Evolutionary conservation across 2,329 filamentous ascomycete genomes (phyloP), one percentile per base, ranked within the genome.

Genomic region (Elsinoe fawcettii): DNA sequence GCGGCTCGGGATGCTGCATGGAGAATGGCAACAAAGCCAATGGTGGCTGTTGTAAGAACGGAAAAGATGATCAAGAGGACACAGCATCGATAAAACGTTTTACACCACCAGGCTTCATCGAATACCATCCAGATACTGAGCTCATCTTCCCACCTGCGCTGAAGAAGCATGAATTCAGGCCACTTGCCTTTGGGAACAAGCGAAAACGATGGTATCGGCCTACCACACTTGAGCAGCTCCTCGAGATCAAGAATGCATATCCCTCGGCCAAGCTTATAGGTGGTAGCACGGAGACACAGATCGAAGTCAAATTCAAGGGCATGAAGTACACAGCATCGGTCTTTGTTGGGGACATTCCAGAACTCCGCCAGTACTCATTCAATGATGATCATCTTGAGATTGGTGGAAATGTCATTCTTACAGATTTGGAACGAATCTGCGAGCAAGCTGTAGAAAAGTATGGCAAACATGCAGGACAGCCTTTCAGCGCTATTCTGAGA

Each of bases 261-360:
- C 92, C 92, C 0, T 83, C 85, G 23, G 90, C 92, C 3, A 99
- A 97, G 72, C 84, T 99, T 60, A 96, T 99, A 60, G 92, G 90
- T 51, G 93, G 93, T 60, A 96, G 90, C 69, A 95, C 91, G 1
- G 93, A 99, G 71, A 97, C 92, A 0, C 93, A 97, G 72, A 97
- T 99, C 60, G 93, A 99, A 73, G 88, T 95, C 74, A 96, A 96
- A 73, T 97, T 99, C 80, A 97, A 97, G 75, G 90, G 86, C 1
- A 82, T 96, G 77, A 82, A 90, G 65, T 97, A 97, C 68, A 86
- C 86, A 3, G 84, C 88, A 1, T 96, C 91, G 0, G 88, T 99
- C 0, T 97, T 87, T 63, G 88, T 97, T 8, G 91, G 92, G 9
- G 93, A 99, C 66, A 96, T 99, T 59, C 77, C 88, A 0, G 93